These are phyloP conservation scores for Sugiyamaella japonica DNA, from an alignment of 1,139 yeast genomes.

Conservation along the genomic window DNA sequence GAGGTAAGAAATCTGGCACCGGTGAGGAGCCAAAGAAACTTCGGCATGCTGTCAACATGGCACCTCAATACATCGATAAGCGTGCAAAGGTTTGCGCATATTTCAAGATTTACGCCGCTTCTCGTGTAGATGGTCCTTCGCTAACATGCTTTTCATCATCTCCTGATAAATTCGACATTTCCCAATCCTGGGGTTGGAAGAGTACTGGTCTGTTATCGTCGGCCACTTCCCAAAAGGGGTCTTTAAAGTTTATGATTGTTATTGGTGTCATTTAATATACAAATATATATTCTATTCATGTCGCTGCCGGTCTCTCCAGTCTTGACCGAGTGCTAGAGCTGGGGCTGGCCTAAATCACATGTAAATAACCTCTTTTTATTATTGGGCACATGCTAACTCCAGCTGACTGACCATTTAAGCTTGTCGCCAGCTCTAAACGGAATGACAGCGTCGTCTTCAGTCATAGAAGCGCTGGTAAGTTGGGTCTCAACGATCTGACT, in stretches of 20 bases:
- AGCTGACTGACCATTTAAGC: conserved; percentile 72
- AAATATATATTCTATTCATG: neutral
- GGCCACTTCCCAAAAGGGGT: conserved; percentile 44
- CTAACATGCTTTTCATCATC: conserved; percentile 53
- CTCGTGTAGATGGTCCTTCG: conserved; percentile 46
- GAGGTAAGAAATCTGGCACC: neutral
- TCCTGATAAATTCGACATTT: conserved; percentile 51
- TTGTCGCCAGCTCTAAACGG: conserved; percentile 89
- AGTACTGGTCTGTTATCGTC: conserved; percentile 51
- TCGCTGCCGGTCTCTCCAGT: neutral
- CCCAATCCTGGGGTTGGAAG: conserved; percentile 61
- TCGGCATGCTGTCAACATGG: conserved; percentile 11
- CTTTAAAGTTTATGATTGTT: conserved; percentile 50
- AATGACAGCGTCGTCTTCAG: conserved; percentile 58
- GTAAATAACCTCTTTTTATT: too few relatives aligned
- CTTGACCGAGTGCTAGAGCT: too few relatives aligned
- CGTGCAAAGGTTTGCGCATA: conserved; percentile 49
- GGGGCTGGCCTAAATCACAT: too few relatives aligned
- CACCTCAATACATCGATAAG: conserved; percentile 39
- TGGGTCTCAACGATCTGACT: conserved; percentile 59
- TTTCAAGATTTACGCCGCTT: conserved; percentile 53
- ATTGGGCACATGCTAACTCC: conserved; percentile 48
- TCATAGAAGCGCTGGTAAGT: conserved; percentile 40
- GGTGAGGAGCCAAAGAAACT: neutral
- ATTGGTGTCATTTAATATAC: conserved; percentile 44